phyloP scores from a whole-genome alignment of 176 grass and related monocot genomes.

The Coix lacrymajobi region DNA sequence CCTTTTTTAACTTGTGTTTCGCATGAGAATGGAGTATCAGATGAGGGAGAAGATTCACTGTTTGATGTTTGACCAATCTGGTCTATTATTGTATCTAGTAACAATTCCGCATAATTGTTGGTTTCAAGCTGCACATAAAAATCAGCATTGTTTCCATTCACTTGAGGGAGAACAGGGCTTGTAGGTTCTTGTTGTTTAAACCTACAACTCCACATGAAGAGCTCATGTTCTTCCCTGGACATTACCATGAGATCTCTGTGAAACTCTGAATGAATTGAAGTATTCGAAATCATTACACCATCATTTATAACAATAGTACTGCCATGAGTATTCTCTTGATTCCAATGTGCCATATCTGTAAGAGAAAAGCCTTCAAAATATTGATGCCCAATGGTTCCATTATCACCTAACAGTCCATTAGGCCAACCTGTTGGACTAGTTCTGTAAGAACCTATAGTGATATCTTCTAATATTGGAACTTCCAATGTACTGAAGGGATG shows the following conservation, averaged over 20 bases:
- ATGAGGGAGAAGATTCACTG: slow-evolving; percentile 18
- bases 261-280: slow-evolving; percentile 29
- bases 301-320: slow-evolving; percentile 8
- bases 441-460: background rate
- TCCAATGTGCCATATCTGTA: slow-evolving; percentile 22
- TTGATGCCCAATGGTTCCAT: slow-evolving; percentile 2
- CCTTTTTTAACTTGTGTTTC: slow-evolving; percentile 19
- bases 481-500: slow-evolving; percentile 19
- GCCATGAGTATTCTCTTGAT: slow-evolving; percentile 7
- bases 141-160: background rate
- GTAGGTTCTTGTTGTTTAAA: slow-evolving; percentile 20
- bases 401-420: slow-evolving; percentile 12
- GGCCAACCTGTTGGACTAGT: background rate
- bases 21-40: slow-evolving; percentile 28
- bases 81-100: slow-evolving; percentile 28
- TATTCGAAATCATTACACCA: slow-evolving; percentile 9
- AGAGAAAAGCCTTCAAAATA: slow-evolving; percentile 11
- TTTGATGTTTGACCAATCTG: slow-evolving; percentile 16
- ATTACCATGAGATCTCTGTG: slow-evolving; percentile 32
- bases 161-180: slow-evolving; percentile 20
- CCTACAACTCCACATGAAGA: slow-evolving; percentile 13
- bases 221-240: slow-evolving; percentile 35
- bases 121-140: background rate
- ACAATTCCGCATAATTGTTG: slow-evolving; percentile 16
- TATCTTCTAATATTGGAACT: slow-evolving; percentile 33